Base-by-base conservation (phyloP, 495 filamentous ascomycete genomes). In the Aspergillus sclerotioniger region DNA sequence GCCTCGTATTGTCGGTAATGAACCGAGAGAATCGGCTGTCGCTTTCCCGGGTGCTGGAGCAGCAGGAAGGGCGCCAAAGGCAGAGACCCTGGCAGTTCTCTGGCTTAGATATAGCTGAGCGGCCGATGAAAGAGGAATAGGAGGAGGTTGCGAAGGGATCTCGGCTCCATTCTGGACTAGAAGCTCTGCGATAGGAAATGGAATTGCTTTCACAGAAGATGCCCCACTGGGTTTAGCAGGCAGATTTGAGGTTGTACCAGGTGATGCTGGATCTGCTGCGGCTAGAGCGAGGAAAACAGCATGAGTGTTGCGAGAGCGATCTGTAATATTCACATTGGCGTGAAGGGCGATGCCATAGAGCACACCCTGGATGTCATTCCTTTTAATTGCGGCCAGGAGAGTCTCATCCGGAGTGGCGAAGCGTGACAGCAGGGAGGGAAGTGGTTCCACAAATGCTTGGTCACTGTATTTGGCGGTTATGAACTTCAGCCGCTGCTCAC, bases 401-500 rank as follows among this genome's bases (percentile, higher is more conserved):
- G 87, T 90, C 64, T 99, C 94, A 54, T 98, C 90, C 0, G 95
- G 78, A 0, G 88, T 91, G 4, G 83, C 78, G 65, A 89, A 94
- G 16, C 88, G 84, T 12, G 91, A 94, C 9, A 88, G 70, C 0
- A 89, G 85, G 17, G 89, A 70, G 3, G 88, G 87, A 17, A 97
- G 84, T 6, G 85, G 85, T 60, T 89, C 84, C 16, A 99, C 90
- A 64, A 83, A 96, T 13, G 85, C 84, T 56, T 86, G 80, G 7
- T 97, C 89, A 32, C 90, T 89, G 63, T 99, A 99, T 73, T 99
- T 99, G 37, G 87, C 82, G 6, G 90, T 96, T 67, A 99, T 98
- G 67, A 96, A 99, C 60, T 82, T 88, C 12, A 98, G 80, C 16
- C 94, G 82, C 67, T 94, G 90, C 64, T 99, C 94, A 25, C 94